phyloP scores from a whole-genome alignment of 208 protist genomes.

The Porcisia deanei region DNA sequence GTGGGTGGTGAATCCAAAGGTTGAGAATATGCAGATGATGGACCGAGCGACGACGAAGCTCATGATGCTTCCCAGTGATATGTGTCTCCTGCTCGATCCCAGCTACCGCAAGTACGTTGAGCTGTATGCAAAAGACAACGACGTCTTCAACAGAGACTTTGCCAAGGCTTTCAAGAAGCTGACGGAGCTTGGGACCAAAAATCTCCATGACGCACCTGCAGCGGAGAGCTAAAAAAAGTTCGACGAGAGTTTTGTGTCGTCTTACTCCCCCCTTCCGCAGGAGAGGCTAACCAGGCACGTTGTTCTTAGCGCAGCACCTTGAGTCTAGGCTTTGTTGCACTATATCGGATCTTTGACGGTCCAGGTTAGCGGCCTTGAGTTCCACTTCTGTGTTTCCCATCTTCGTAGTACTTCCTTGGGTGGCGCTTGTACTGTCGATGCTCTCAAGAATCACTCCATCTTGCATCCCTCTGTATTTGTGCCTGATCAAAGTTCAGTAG shows the following conservation, averaged over 20 bases:
- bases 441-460: background rate
- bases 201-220: slow-evolving; percentile 26
- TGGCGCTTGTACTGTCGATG: background rate
- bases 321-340: background rate
- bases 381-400: background rate
- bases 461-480: background rate
- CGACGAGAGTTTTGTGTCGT: background rate
- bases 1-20: slow-evolving; percentile 77
- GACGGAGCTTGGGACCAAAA: slow-evolving; percentile 55
- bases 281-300: slow-evolving; percentile 2
- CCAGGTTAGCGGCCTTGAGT: background rate
- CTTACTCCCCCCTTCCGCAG: background rate
- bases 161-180: slow-evolving; percentile 78
- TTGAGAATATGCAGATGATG: slow-evolving; percentile 76
- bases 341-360: background rate
- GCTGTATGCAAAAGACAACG: slow-evolving; percentile 91
- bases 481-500: background rate
- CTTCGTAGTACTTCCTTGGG: background rate
- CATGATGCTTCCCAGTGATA: slow-evolving; percentile 95
- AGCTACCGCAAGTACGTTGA: slow-evolving; percentile 83
- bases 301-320: background rate
- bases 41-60: slow-evolving; percentile 73
- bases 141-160: slow-evolving; percentile 90
- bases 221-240: slow-evolving; percentile 1
- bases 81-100: slow-evolving; percentile 83